These are phyloP conservation scores for Tylopilus plumbeoviolaceoides DNA, from an alignment of 768 basidiomycete genomes.

Conservation along the genomic window DNA sequence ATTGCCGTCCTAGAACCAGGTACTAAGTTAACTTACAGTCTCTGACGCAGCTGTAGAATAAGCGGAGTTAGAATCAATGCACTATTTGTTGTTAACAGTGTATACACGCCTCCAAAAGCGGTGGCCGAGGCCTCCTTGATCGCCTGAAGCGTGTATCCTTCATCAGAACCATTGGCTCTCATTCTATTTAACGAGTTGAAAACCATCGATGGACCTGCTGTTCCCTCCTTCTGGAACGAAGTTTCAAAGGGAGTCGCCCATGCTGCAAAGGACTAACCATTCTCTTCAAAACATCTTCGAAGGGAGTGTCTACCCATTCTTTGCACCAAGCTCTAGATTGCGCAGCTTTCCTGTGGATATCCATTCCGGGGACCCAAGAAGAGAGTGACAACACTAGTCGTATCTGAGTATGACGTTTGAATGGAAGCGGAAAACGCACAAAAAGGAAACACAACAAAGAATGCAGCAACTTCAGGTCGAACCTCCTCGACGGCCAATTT, in stretches of 20 bases:
- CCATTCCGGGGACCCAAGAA: constrained; percentile 28
- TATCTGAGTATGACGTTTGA: constrained; percentile 7
- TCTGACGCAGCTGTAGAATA: constrained; percentile 13
- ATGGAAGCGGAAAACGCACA: background rate
- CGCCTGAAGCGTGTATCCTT: constrained; percentile 1
- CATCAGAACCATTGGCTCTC: background rate
- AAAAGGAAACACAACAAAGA: constrained; percentile 14
- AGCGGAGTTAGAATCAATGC: background rate
- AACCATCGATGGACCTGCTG: constrained; percentile 8
- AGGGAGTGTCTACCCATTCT: constrained; percentile 20
- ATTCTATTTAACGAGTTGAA: constrained; percentile 10
- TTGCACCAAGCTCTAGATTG: constrained; percentile 16
- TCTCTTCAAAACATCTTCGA: constrained; percentile 11
- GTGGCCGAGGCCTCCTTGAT: constrained; percentile 21
- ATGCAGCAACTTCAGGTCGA: constrained; percentile 21
- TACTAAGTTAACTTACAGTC: constrained; percentile 8
- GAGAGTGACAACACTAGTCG: constrained; percentile 24
- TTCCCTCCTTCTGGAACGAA: constrained; percentile 8
- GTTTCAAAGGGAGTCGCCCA: background rate
- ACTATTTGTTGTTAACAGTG: background rate
- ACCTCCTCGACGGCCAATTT: constrained; percentile 18
- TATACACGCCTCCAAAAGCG: constrained; percentile 16
- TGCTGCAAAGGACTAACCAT: constrained; percentile 6
- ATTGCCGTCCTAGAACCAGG: background rate
- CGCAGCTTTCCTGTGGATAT: constrained; percentile 24